phyloP scores from a whole-genome alignment of 768 basidiomycete genomes.

The Xerocomus brunneocitrinus region DNA sequence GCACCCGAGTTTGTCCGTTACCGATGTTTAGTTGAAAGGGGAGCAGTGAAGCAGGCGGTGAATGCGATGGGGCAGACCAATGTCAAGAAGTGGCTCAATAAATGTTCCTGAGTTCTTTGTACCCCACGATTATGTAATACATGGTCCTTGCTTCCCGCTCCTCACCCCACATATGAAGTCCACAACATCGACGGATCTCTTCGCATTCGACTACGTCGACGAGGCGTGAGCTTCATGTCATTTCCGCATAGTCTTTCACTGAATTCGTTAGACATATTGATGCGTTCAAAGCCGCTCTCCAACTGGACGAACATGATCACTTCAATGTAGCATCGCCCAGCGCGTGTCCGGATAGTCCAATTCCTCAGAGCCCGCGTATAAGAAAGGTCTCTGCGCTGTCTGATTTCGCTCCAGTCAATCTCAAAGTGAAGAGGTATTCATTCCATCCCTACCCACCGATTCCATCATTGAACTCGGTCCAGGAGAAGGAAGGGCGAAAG shows the following conservation, averaged over 20 bases:
- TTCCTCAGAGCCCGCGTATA: constrained; percentile 44
- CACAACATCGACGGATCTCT: constrained; percentile 14
- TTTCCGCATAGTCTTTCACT: background rate
- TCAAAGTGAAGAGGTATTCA: constrained; percentile 68
- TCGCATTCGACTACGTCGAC: constrained; percentile 60
- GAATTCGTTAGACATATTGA: constrained; percentile 51
- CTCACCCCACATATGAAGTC: constrained; percentile 10
- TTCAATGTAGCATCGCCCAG: constrained; percentile 20
- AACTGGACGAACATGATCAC: constrained; percentile 47
- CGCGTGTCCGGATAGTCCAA: constrained; percentile 18
- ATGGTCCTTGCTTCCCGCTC: background rate
- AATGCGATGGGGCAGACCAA: constrained; percentile 63
- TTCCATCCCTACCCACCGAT: background rate
- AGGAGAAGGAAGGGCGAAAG: constrained; percentile 36
- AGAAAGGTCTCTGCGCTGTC: constrained; percentile 79
- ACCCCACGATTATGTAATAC: constrained; percentile 23
- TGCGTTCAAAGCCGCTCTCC: constrained; percentile 74
- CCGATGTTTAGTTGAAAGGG: constrained; percentile 58
- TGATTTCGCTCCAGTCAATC: constrained; percentile 88
- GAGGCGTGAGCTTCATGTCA: constrained; percentile 52
- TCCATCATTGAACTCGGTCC: constrained; percentile 6
- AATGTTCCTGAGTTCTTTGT: constrained; percentile 30
- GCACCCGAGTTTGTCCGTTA: constrained; percentile 74
- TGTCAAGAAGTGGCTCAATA: constrained; percentile 75
- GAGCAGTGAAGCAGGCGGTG: constrained; percentile 63